Percentiles rank a stretch among this genome's conserved stretches.
Conservation (phyloP, 2,329 filamentous ascomycete genomes). For the Clathrospora elynae region DNA sequence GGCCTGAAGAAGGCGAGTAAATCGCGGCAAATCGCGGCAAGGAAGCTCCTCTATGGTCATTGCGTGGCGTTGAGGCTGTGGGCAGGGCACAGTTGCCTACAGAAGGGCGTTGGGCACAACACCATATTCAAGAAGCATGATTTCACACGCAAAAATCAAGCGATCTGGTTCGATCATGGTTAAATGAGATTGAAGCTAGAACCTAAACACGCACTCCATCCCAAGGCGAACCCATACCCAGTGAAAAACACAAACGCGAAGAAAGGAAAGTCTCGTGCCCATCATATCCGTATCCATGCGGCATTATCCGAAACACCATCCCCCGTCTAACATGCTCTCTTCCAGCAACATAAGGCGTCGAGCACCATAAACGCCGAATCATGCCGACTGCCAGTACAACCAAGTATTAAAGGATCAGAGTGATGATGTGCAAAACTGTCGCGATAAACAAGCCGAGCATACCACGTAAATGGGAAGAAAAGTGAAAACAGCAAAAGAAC, state of each 20-base stretch:
- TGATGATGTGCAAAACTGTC: slow-evolving; percentile 17
- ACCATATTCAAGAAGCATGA: too few species aligned
- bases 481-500: slow-evolving; percentile 1
- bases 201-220: slow-evolving; percentile 1
- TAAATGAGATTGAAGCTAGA: slow-evolving; percentile 8
- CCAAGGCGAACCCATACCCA: not conserved
- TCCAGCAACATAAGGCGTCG: slow-evolving; percentile 6
- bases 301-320: slow-evolving; percentile 5
- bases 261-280: slow-evolving; percentile 1
- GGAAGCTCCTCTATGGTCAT: too few species aligned
- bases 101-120: too few species aligned
- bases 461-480: slow-evolving; percentile 7
- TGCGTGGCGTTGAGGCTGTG: too few species aligned
- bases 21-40: too few species aligned
- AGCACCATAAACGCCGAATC: slow-evolving; percentile 12
- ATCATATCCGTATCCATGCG: slow-evolving; percentile 3
- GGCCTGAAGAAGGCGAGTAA: too few species aligned
- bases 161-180: not conserved
- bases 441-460: slow-evolving; percentile 12
- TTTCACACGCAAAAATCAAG: too few species aligned
- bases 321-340: slow-evolving; percentile 7
- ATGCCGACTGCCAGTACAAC: slow-evolving; percentile 14
- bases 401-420: slow-evolving; percentile 15
- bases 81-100: too few species aligned
- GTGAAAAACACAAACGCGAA: slow-evolving; percentile 1